Evolutionary conservation across 192 early-diverging fungal species (phyloP).

Genomic region (Coemansia sp.): DNA sequence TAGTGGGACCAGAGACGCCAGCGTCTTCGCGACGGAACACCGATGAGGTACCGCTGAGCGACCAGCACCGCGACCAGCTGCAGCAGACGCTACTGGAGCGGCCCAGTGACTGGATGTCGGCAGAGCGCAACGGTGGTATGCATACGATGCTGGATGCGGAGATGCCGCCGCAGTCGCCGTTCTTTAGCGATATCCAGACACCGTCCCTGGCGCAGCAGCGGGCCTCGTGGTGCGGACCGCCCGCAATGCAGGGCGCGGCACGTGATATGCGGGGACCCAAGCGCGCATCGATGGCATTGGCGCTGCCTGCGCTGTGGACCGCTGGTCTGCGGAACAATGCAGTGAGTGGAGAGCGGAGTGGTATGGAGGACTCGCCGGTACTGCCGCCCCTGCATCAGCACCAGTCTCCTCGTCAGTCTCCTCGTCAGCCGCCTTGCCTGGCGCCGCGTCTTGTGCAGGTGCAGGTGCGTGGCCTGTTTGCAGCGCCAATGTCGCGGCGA

Average conservation of each 20-base stretch:
- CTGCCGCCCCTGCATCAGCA: not conserved
- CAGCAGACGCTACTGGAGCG: conserved; percentile 1
- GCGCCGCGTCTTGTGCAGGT: conserved; percentile 8
- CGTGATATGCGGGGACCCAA: no score
- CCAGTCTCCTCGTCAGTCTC: not conserved
- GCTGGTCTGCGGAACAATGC: not conserved
- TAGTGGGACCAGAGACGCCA: conserved; percentile 28
- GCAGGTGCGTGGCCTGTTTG: conserved; percentile 14
- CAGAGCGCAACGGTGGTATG: not conserved
- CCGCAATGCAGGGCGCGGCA: no score
- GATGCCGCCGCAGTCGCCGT: conserved; percentile 42
- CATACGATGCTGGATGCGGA: conserved; percentile 19
- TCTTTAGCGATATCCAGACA: conserved; percentile 20
- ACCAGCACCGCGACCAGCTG: conserved; percentile 20
- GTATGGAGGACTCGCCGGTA: not conserved
- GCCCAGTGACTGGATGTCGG: no score
- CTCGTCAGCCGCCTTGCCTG: not conserved
- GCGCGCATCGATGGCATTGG: not conserved
- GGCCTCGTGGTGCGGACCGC: conserved; percentile 21
- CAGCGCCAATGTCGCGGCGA: not conserved
- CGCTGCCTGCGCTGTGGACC: not conserved
- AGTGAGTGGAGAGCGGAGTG: no score
- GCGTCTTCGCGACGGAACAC: conserved; percentile 41
- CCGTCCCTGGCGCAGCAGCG: conserved; percentile 17
- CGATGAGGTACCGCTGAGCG: conserved; percentile 25